These are phyloP conservation scores for Eucalyptus caleyi DNA, from an alignment of 345 rosid genomes.

Conservation along the genomic window DNA sequence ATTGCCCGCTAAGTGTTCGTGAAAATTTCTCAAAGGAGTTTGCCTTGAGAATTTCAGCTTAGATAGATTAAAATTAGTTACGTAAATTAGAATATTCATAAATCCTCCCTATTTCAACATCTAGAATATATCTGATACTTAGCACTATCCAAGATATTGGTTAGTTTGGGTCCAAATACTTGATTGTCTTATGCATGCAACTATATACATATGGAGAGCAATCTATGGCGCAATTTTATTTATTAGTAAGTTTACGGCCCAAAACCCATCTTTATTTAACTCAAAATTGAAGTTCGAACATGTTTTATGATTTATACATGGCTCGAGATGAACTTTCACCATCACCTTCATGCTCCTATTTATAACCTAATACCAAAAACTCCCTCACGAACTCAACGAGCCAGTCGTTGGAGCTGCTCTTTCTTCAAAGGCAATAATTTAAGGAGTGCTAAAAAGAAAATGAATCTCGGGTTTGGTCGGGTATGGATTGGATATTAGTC, in stretches of 20 bases:
- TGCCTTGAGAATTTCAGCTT: neutral
- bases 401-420: accelerated
- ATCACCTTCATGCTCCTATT: too few relatives aligned
- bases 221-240: neutral
- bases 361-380: accelerated
- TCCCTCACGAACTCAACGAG: too few relatives aligned
- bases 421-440: too few relatives aligned
- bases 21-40: neutral
- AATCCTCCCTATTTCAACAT: neutral
- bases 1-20: neutral
- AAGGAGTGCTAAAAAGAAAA: too few relatives aligned
- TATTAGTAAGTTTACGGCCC: neutral
- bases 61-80: neutral
- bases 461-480: too few relatives aligned
- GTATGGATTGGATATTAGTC: too few relatives aligned
- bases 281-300: accelerated
- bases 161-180: neutral
- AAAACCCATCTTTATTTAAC: too few relatives aligned
- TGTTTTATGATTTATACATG: too few relatives aligned
- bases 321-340: too few relatives aligned
- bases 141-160: neutral
- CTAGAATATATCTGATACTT: too few relatives aligned
- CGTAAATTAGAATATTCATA: neutral
- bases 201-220: accelerated
- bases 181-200: neutral